Evolutionary conservation across 495 filamentous ascomycete species (phyloP).

Genomic region (Hyaloscypha finlandica): DNA sequence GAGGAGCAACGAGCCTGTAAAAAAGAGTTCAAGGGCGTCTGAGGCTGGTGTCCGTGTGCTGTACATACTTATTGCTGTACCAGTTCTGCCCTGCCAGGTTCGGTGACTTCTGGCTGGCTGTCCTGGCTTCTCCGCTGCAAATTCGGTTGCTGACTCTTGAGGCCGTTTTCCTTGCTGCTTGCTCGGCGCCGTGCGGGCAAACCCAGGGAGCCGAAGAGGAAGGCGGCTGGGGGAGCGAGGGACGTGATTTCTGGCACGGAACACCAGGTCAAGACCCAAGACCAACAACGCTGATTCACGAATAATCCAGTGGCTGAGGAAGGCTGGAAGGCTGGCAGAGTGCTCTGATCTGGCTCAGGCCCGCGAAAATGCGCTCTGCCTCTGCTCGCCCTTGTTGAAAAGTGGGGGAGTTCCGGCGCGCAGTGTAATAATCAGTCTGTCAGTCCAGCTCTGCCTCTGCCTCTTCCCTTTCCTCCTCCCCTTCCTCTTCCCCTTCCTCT

Average conservation of each 20-base stretch:
- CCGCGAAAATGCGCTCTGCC: background rate
- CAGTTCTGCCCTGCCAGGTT: no score
- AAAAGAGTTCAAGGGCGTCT: no score
- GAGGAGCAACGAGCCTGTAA: background rate
- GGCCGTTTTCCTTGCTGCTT: background rate
- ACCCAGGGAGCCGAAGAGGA: background rate
- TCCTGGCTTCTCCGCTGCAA: no score
- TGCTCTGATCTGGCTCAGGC: background rate
- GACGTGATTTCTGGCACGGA: background rate
- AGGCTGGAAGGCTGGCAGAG: background rate
- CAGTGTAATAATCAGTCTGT: background rate
- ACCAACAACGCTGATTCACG: background rate
- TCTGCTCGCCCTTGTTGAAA: background rate
- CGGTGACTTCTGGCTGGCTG: no score
- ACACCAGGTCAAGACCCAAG: background rate
- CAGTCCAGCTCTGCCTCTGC: background rate
- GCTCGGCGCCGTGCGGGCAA: background rate
- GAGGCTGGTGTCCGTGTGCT: no score
- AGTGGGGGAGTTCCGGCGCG: conserved; percentile 1
- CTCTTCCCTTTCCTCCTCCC: no score
- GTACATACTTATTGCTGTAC: no score
- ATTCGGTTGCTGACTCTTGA: no score
- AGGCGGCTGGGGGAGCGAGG: background rate
- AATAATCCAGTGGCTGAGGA: background rate
- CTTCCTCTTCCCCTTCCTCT: no score